Conservation (phyloP, 2,329 filamentous ascomycete genomes). For the Pseudohalonectria lignicola region DNA sequence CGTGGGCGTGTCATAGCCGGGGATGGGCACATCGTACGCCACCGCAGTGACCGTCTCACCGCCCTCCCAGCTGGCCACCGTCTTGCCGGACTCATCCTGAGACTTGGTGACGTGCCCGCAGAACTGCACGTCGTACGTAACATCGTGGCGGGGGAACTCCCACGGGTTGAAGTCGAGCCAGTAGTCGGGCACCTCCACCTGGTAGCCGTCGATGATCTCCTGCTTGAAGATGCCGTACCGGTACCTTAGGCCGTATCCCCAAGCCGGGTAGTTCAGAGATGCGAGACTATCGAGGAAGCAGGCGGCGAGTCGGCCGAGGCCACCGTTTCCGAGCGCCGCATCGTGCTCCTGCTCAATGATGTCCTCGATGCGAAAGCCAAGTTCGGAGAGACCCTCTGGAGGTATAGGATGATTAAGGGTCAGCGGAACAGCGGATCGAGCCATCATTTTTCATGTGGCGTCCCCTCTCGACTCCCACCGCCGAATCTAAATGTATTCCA, state of each 20-base stretch:
- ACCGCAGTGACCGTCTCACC: conserved; percentile 88
- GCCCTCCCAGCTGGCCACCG: conserved; percentile 70
- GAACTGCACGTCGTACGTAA: conserved; percentile 95
- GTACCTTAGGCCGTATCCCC: conserved; percentile 95
- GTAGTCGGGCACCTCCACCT: conserved; percentile 96
- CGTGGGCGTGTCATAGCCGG: conserved; percentile 78
- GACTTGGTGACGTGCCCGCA: conserved; percentile 73
- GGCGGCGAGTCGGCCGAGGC: conserved; percentile 84
- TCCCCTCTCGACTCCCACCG: no score
- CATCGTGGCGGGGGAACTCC: conserved; percentile 94
- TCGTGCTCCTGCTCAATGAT: conserved; percentile 92
- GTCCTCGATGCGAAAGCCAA: conserved; percentile 96
- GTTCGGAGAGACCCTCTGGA: conserved; percentile 69
- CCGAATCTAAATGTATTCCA: no score
- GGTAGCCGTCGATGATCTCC: conserved; percentile 95
- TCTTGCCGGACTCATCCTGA: conserved; percentile 67
- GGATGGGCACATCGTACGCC: conserved; percentile 87
- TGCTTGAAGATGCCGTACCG: conserved; percentile 99
- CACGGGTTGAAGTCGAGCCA: conserved; percentile 99
- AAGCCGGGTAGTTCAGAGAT: conserved; percentile 88
- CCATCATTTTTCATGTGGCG: no score
- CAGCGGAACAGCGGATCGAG: no score
- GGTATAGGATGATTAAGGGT: not conserved
- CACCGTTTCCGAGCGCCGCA: conserved; percentile 90
- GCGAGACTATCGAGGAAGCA: conserved; percentile 96